phyloP scores from a whole-genome alignment of 805 yeast genomes.

The Jamesozyma jinghongensis region DNA sequence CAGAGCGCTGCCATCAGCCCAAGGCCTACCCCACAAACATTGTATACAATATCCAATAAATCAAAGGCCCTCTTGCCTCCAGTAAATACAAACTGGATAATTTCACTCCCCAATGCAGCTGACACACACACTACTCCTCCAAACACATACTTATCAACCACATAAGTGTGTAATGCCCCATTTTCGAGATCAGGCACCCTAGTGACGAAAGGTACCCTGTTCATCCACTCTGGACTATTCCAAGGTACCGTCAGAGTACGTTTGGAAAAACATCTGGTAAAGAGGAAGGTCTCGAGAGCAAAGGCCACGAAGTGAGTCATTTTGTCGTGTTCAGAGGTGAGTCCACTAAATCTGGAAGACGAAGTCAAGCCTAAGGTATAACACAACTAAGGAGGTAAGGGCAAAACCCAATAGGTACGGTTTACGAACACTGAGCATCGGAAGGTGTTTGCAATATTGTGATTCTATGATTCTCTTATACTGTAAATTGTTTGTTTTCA shows the following conservation, averaged over 20 bases:
- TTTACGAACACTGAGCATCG: too few relatives aligned
- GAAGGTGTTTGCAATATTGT: too few relatives aligned
- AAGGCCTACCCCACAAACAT: conserved; percentile 22
- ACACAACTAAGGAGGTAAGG: conserved; percentile 10
- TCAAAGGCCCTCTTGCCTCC: conserved; percentile 39
- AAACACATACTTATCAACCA: conserved; percentile 19
- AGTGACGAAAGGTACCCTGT: background rate
- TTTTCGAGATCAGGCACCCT: background rate
- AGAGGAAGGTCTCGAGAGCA: conserved; percentile 32
- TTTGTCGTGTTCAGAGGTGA: conserved; percentile 43
- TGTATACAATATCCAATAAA: conserved; percentile 35
- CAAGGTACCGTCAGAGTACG: too few relatives aligned
- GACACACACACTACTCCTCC: conserved; percentile 37
- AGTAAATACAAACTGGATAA: conserved; percentile 33
- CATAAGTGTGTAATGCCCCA: background rate
- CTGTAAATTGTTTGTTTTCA: too few relatives aligned
- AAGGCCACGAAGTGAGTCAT: conserved; percentile 41
- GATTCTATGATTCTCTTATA: too few relatives aligned
- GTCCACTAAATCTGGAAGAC: conserved; percentile 26
- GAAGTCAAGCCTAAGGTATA: conserved; percentile 26
- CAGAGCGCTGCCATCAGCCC: background rate
- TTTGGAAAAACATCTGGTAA: too few relatives aligned
- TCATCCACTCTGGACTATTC: background rate
- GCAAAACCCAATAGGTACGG: conserved; percentile 11
- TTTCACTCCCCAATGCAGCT: conserved; percentile 44